These are phyloP conservation scores for Erysimum cheiranthoides DNA, from an alignment of 345 rosid species.

Conservation along the genomic window DNA sequence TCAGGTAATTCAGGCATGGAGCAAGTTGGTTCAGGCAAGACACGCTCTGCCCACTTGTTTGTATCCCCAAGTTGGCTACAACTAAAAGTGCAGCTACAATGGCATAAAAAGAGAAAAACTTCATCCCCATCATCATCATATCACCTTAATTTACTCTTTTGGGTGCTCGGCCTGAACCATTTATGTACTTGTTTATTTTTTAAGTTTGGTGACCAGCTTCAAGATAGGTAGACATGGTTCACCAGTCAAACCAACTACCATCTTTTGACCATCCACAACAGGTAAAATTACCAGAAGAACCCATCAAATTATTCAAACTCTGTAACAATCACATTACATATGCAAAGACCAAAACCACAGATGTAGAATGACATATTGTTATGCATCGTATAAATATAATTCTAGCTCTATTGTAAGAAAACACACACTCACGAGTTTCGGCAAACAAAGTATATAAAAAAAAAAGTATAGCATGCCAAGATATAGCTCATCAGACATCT, in stretches of 20 bases:
- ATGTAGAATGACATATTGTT: background rate
- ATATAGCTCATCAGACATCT: slow-evolving; percentile 12
- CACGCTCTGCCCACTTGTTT: slow-evolving; percentile 40
- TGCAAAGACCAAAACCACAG: slow-evolving; percentile 3
- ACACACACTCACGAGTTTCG: background rate
- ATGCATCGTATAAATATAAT: background rate
- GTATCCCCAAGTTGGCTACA: slow-evolving; percentile 19
- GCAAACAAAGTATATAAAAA: background rate
- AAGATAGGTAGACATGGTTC: slow-evolving; percentile 39
- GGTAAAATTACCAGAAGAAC: slow-evolving; percentile 23
- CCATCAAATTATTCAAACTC: slow-evolving; percentile 10
- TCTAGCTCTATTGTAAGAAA: background rate
- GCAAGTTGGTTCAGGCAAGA: slow-evolving; percentile 61
- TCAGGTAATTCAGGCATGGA: slow-evolving; percentile 67
- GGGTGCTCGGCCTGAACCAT: slow-evolving; percentile 7
- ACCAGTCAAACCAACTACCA: slow-evolving; percentile 42
- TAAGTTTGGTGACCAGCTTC: slow-evolving; percentile 45
- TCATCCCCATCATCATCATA: slow-evolving; percentile 24
- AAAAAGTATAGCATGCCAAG: too few species aligned
- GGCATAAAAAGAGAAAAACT: slow-evolving; percentile 20
- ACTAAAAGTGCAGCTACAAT: slow-evolving; percentile 30
- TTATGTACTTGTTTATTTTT: slow-evolving; percentile 16
- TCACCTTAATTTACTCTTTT: slow-evolving; percentile 6
- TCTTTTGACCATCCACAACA: slow-evolving; percentile 23
- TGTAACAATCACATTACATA: slow-evolving; percentile 13